Evolutionary conservation across 2,329 filamentous ascomycete species (phyloP).

Genomic region (Talaromyces sp.): DNA sequence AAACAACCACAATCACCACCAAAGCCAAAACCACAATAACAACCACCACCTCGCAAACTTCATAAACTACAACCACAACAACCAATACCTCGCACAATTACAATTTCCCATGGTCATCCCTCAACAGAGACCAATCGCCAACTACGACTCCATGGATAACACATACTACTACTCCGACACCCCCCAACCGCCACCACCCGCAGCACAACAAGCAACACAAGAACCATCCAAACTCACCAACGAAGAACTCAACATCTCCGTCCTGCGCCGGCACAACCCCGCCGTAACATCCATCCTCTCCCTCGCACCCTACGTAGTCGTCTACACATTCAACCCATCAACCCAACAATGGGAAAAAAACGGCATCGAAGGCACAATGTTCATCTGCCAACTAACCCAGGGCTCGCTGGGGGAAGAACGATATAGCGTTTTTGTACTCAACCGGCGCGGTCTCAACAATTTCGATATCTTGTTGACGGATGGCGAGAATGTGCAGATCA

Average conservation of each 20-base stretch:
- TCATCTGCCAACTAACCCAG: constrained; percentile 68
- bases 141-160: constrained; percentile 65
- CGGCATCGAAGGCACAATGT: constrained; percentile 82
- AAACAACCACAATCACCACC: constrained; percentile 31
- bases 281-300: constrained; percentile 70
- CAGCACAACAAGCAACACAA: constrained; percentile 20
- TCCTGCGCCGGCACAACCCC: constrained; percentile 78
- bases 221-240: constrained; percentile 59
- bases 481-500: constrained; percentile 63
- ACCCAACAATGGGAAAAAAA: constrained; percentile 77
- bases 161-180: constrained; percentile 49
- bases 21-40: constrained; percentile 18
- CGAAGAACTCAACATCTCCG: constrained; percentile 81
- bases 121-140: constrained; percentile 36
- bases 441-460: constrained; percentile 69
- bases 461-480: constrained; percentile 62
- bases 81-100: constrained; percentile 14
- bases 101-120: constrained; percentile 13
- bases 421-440: constrained; percentile 67
- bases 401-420: constrained; percentile 47
- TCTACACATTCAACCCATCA: constrained; percentile 73
- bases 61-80: constrained; percentile 20
- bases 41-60: constrained; percentile 24
- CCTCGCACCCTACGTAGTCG: constrained; percentile 79
- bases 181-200: constrained; percentile 25